Evolutionary conservation across 2,329 filamentous ascomycete species (phyloP).

Genomic region (Alternaria hordeiaustralica): DNA sequence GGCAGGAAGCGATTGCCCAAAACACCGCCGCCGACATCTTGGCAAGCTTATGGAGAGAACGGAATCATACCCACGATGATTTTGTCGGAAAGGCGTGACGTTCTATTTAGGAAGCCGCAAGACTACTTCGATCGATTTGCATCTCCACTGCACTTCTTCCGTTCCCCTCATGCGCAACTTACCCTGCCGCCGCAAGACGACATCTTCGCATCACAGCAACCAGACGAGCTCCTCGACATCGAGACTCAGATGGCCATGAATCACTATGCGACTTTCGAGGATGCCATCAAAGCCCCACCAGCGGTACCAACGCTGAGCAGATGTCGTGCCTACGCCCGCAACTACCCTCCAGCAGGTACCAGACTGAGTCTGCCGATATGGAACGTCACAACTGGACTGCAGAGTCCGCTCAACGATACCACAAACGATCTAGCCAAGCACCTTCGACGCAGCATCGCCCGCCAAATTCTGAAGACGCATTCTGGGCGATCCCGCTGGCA

Average conservation of each 20-base stretch:
- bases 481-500: conserved; percentile 31
- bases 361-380: conserved; percentile 51
- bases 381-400: conserved; percentile 48
- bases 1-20: conserved; percentile 28
- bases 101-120: conserved; percentile 52
- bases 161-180: conserved; percentile 49
- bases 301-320: conserved; percentile 32
- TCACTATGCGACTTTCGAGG: conserved; percentile 36
- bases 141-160: conserved; percentile 59
- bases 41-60: conserved; percentile 37
- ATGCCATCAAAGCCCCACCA: conserved; percentile 2
- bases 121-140: conserved; percentile 59
- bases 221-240: conserved; percentile 36
- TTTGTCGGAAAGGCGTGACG: conserved; percentile 43
- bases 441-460: conserved; percentile 49
- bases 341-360: conserved; percentile 52
- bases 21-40: conserved; percentile 28
- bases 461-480: conserved; percentile 36
- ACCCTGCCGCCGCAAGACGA: conserved; percentile 35
- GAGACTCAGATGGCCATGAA: conserved; percentile 37
- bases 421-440: conserved; percentile 50
- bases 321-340: conserved; percentile 46
- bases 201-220: conserved; percentile 32
- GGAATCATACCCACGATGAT: conserved; percentile 33
- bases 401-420: conserved; percentile 51